Base-by-base conservation (phyloP, 2,329 filamentous ascomycete species). In the Arachnomyces sp. region DNA sequence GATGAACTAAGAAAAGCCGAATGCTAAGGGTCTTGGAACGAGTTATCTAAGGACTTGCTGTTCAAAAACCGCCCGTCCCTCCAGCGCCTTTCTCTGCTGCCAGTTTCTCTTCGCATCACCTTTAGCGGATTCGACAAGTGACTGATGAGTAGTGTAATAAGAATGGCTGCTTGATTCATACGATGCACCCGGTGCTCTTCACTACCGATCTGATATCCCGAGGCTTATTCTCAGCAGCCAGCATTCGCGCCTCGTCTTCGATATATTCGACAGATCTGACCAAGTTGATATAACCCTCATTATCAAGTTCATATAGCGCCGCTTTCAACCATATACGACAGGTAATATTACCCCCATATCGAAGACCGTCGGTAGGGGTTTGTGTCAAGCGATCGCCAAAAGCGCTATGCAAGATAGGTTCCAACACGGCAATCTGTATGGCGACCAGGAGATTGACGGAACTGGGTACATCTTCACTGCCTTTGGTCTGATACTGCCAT, bases 251-350 rank as follows among this genome's bases (percentile, higher is more conserved):
- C 32, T 57, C 51, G 13, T 39, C 44, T 31, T 54, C 49, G 21
- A 56, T 42, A 3, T 42, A 41, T 3, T 30, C 8, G 12, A 52
- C 41, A n/a, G 36, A 36, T 28, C 32, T 43, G 1, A 28, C 25
- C 16, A 56, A 36, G 34, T 47, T 39, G 9, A 56, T 41, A 36
- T 52, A 52, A 2, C 50, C 51, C 21, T 53, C 44, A 30, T 53
- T 41, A 42, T 57, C 52, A 6, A 57, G 40, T 6, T 44, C 48
- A 34, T 46, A 49, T 28, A 55, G 29, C 4, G 50, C 51, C 43
- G 54, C 52, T 29, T 51, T 52, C 3, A 51, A 15, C 54, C 53
- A 55, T 3, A 53, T 45, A 1, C 48, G 50, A 29, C 52, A 53
- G 9, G 39, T 49, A 7, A 51, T 40, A 1, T 45, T 16, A 30